A percentile compares a stretch with the other conserved stretches of the same genome.
phyloP scores from a whole-genome alignment of 352 stramenopile genomes.

The Globisporangium takayamanum region DNA sequence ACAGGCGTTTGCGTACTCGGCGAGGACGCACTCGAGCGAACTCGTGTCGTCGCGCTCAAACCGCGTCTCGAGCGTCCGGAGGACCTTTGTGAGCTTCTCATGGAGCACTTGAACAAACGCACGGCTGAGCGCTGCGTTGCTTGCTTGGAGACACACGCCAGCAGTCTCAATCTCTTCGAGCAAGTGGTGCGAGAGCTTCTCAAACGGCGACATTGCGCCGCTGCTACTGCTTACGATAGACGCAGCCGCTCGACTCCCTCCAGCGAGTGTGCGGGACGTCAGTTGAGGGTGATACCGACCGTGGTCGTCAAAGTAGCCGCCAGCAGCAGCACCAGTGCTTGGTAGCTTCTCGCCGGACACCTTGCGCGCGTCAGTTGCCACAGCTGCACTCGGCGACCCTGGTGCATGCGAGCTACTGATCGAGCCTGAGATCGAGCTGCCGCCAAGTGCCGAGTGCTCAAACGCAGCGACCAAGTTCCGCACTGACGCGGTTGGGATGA shows the following conservation, averaged over 20 bases:
- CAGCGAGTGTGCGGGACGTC: not conserved
- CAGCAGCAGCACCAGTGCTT: not conserved
- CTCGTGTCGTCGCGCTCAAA: slow-evolving; percentile 26
- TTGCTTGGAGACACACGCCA: slow-evolving; percentile 54
- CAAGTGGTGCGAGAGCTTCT: slow-evolving; percentile 64
- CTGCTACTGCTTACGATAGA: not conserved
- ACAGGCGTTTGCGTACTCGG: slow-evolving; percentile 49
- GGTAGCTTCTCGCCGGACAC: not conserved
- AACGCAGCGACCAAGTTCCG: slow-evolving; percentile 21
- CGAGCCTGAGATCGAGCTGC: slow-evolving; percentile 3
- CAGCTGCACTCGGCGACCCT: not conserved
- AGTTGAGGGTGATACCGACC: slow-evolving; percentile 10
- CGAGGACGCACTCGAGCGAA: slow-evolving; percentile 35
- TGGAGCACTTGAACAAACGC: slow-evolving; percentile 62
- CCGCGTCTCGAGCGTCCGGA: slow-evolving; percentile 20
- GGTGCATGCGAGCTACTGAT: slow-evolving; percentile 4
- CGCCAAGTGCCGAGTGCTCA: slow-evolving; percentile 18
- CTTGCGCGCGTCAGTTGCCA: not conserved
- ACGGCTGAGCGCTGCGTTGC: slow-evolving; percentile 46
- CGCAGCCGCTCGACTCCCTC: no score
- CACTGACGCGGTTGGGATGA: slow-evolving; percentile 11
- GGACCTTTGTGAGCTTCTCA: slow-evolving; percentile 49
- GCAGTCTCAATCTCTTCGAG: slow-evolving; percentile 69
- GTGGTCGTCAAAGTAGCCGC: slow-evolving; percentile 10
- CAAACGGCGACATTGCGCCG: slow-evolving; percentile 37